Conservation (phyloP, 306 rosid genomes). For the Trichosanthes cucumerina region DNA sequence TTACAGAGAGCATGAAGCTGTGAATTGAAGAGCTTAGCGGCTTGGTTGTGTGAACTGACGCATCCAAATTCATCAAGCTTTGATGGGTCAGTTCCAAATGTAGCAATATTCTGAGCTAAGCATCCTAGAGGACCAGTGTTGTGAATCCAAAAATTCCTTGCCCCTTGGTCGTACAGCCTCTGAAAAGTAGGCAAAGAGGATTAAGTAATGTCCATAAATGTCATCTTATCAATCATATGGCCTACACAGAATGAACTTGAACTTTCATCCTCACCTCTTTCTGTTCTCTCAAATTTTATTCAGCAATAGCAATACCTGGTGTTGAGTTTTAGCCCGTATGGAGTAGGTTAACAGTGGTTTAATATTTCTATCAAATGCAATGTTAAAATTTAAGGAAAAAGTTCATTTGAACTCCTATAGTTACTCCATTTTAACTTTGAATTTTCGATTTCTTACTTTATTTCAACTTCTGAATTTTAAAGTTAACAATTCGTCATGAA, state of each 20-base stretch:
- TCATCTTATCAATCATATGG: neutral
- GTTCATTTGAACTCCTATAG: neutral
- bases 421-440: neutral
- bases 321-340: neutral
- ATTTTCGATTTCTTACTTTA: neutral
- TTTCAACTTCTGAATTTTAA: neutral
- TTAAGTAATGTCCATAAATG: neutral
- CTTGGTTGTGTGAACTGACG: constrained; percentile 60
- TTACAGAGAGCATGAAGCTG: constrained; percentile 64
- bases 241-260: neutral
- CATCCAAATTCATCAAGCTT: constrained; percentile 74
- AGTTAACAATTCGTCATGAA: neutral
- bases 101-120: constrained; percentile 65
- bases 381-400: neutral
- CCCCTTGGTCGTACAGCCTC: constrained; percentile 72
- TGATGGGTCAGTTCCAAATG: constrained; percentile 66
- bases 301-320: neutral
- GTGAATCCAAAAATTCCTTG: constrained; percentile 76
- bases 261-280: neutral
- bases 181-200: constrained; percentile 15
- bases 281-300: neutral
- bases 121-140: constrained; percentile 91
- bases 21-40: constrained; percentile 56
- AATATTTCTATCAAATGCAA: neutral
- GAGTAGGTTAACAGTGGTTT: neutral